Base-by-base conservation (phyloP, 2,329 filamentous ascomycete genomes). In the Fusarium sacchari region DNA sequence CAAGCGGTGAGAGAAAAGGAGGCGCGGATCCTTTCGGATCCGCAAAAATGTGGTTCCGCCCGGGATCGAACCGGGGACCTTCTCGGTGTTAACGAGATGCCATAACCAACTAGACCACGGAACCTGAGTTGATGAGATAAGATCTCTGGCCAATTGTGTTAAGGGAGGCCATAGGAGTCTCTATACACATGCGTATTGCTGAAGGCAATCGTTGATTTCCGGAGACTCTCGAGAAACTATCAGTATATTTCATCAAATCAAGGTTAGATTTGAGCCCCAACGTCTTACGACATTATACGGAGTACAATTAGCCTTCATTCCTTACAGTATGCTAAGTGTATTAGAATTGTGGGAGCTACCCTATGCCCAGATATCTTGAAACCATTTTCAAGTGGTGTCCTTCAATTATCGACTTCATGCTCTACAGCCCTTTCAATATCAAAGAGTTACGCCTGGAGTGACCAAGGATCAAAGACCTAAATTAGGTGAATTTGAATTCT, bases 21-120 rank as follows among this genome's bases (percentile, higher is more conserved):
- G 30, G 42, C 22, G 18, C 20, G 10, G 3, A n/a, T 24, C 15
- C 5, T 15, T 0, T 3, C 14, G 8, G 9, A 5, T 10, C 18
- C 17, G 28, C 65, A 69, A 75, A 72, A 75, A 37, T 55, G 60
- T 69, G 73, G 49, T 76, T 75, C 61, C 60, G 67, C 64, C 73
- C 65, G 72, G 73, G 72, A 49, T 73, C 53, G 72, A 75, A 75
- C 73, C 67, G 53, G 57, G 67, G 67, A 76, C 64, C 67, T 75
- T 75, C 70, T 76, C 67, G 57, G 73, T 76, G 69, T 75, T 73
- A 73, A 62, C 67, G 64, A 72, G 70, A 75, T 75, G 61, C 64
- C 72, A 75, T 73, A 68, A 76, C 68, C 73, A 76, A 61, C 74
- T 76, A 73, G 71, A 73, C 71, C 65, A 75, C 74, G 62, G 69